Evolutionary conservation across 805 yeast species (phyloP), one percentile per base, ranked within the genome.

Genomic region (Teunomyces kruisii): DNA sequence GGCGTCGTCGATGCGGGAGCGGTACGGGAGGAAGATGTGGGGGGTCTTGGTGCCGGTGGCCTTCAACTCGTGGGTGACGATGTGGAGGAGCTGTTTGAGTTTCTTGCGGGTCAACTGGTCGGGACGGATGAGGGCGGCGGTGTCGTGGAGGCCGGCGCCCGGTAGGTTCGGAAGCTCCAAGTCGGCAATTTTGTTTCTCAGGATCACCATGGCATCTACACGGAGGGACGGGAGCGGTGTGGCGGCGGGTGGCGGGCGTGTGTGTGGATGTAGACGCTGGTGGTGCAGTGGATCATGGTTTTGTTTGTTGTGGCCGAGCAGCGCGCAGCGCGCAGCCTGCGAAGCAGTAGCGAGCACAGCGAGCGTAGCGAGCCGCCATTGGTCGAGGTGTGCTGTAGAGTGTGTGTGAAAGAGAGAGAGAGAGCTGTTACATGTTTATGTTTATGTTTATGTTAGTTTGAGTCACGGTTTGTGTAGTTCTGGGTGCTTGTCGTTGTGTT

Each of bases 31-130:
- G 53, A 89, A 72, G 1, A 90, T 62, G 44, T 83, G 83, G 6
- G 95, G 95, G 0, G 88, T 78, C 54, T 83, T 80, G 1, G 86
- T 68, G 22, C 91, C 94, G 45, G 82, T 74, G 8, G 69, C 68
- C 58, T 89, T 89, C 50, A 90, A 64, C 48, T 86, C 90, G 4
- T 79, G 78, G 0, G 96, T 88, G 36, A 88, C 79, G 19, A 74
- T 56, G 61, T 86, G 94, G 31, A 89, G 76, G 22, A 85, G 71
- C 24, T 79, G 80, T 58, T 83, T 83, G 15, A 88, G 77, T 40
- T 81, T 80, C 52, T 82, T 81, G 44, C 92, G 69, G 16, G 83
- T 75, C 53, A 85, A 81, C 51, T 79, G 72, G 33, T 62, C 58
- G 17, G 51, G 48, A 9, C 52, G 43, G 30, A 61, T 54, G 33